Base-by-base conservation (phyloP, 1,284 basidiomycete species). In the Apiotrichum sp. region DNA sequence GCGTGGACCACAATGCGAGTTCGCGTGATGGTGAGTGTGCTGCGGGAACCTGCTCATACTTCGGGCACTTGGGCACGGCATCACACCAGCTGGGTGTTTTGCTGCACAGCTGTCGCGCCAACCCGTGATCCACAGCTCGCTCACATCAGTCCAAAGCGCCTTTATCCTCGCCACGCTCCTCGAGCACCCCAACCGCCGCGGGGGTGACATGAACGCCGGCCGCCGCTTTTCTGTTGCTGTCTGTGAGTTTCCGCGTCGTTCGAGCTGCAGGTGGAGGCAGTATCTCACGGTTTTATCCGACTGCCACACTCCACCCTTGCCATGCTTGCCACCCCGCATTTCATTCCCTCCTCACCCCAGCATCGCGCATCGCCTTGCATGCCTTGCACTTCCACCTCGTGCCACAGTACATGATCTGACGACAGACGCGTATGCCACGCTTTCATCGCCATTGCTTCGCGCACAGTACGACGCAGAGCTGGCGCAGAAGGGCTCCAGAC, bases 101-200 rank as follows among this genome's bases (percentile, higher is more conserved):
- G 22, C 22, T 22, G 22, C 29, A 29, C 29, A 29, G 29, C 29
- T 29, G 29, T 29, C 29, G 29, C 29, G 29, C 29, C 29, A 29
- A 29, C 29, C 29, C 29, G 29, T 29, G 3, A 29, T 29, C 3
- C 29, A 29, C 29, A 29, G 29, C 29, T 3, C 29, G 29, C 40
- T 41, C 47, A 48, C 9, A 14, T 0, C 47, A 48, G 47, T 48
- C 35, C 47, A 38, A 22, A 34, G 47, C 36, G 47, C 47, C 2
- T 48, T 48, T 22, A 4, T 48, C 47, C 35, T 38, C 47, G 7
- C 47, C 10, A 7, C 6, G n/a, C 34, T 48, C 13, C 35, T 39
- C 16, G 47, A 48, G n/a, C 47, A 48, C 47, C 47, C 47, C 35
- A 22, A 48, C 47, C 35, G 47, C 3, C 47, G 47, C 16, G 47